Evolutionary conservation across 1,284 basidiomycete species (phyloP).

Genomic region (Leccinum subfulvum): DNA sequence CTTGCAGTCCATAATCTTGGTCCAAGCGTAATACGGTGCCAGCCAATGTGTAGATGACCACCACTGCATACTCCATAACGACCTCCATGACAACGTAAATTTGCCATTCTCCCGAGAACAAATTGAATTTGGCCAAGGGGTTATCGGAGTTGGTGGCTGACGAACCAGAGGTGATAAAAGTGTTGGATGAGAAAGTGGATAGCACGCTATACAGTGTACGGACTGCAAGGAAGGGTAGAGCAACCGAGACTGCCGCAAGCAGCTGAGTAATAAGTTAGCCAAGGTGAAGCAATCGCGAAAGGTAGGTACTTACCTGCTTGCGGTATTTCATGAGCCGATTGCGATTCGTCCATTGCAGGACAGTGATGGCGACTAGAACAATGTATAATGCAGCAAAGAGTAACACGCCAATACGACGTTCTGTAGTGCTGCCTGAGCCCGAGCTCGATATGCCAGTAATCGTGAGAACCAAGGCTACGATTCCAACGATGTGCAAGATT

Average conservation of each 20-base stretch:
- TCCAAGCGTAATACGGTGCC: slow-evolving; percentile 34
- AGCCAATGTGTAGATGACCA: slow-evolving; percentile 47
- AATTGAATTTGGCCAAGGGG: slow-evolving; percentile 49
- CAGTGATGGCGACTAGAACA: slow-evolving; percentile 41
- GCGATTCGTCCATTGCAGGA: slow-evolving; percentile 49
- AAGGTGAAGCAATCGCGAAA: slow-evolving; percentile 14
- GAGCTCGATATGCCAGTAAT: slow-evolving; percentile 45
- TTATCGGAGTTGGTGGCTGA: slow-evolving; percentile 7
- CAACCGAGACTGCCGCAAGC: slow-evolving; percentile 47
- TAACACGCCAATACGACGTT: slow-evolving; percentile 50
- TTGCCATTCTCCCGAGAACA: slow-evolving; percentile 52
- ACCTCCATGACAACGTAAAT: slow-evolving; percentile 55
- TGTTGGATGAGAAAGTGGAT: slow-evolving; percentile 49
- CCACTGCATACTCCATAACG: slow-evolving; percentile 55
- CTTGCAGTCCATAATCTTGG: slow-evolving; percentile 31
- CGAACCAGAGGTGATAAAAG: slow-evolving; percentile 39
- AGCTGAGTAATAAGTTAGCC: slow-evolving; percentile 14
- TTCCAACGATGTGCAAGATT: slow-evolving; percentile 42
- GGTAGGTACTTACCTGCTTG: slow-evolving; percentile 36
- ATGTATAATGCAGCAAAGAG: slow-evolving; percentile 50
- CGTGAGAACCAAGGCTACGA: slow-evolving; percentile 46
- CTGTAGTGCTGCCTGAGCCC: slow-evolving; percentile 23
- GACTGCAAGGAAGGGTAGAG: slow-evolving; percentile 58
- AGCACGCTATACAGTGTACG: slow-evolving; percentile 48
- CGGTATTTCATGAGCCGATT: slow-evolving; percentile 50